Evolutionary conservation across 1,139 yeast species (phyloP).

Genomic region (Maudiozyma humilis): DNA sequence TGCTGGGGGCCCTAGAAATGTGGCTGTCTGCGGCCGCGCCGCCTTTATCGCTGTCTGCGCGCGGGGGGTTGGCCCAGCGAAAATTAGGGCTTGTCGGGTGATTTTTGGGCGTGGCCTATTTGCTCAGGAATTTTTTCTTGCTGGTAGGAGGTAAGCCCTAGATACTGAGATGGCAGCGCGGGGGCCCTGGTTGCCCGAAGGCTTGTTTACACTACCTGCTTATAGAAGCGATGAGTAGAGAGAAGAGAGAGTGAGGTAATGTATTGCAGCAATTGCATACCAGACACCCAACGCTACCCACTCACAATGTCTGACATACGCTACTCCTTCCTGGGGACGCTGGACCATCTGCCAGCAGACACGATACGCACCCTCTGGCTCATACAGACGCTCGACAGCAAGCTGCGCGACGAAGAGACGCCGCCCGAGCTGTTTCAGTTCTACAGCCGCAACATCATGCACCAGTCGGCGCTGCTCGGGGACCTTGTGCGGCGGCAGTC

Average conservation of each 20-base stretch:
- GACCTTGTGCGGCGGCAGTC: neutral
- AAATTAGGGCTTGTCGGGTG: too few species aligned
- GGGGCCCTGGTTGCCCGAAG: too few species aligned
- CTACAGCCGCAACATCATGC: neutral
- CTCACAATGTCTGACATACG: constrained; percentile 18
- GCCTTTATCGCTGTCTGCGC: neutral
- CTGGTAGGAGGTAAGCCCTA: too few species aligned
- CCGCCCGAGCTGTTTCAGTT: neutral
- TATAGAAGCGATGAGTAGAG: too few species aligned
- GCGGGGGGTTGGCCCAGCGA: neutral
- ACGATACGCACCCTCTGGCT: constrained; percentile 42
- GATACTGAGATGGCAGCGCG: too few species aligned
- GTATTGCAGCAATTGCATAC: too few species aligned
- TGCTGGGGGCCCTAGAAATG: neutral
- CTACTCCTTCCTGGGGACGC: constrained; percentile 25
- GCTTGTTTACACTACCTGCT: too few species aligned
- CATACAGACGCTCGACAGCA: constrained; percentile 32
- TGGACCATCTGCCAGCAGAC: constrained; percentile 46
- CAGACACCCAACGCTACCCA: neutral
- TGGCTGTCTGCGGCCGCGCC: neutral
- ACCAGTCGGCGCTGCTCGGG: constrained; percentile 2
- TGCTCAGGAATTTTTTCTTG: too few species aligned
- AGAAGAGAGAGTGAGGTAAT: too few species aligned
- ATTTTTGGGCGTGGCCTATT: too few species aligned
- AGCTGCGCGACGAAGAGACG: neutral